Percentiles rank a stretch among this genome's conserved stretches.
Evolutionary conservation across 352 stramenopile species (phyloP).

Genomic region (Globisporangium iwayamae): DNA sequence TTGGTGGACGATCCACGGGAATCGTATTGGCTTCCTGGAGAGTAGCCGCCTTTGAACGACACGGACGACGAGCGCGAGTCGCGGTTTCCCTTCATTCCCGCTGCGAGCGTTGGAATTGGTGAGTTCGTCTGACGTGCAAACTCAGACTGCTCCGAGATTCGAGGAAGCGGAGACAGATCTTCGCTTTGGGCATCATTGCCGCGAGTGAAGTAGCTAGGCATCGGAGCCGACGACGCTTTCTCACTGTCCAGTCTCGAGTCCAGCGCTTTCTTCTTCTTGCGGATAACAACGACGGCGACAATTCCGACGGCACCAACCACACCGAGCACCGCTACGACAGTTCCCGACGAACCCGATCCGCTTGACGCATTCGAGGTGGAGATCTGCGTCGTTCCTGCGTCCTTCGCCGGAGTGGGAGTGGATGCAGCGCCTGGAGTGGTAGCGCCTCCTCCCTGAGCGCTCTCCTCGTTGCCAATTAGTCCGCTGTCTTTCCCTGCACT

Average conservation of each 20-base stretch:
- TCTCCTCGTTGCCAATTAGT: background rate
- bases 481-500: slow-evolving; percentile 1
- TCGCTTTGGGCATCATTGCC: slow-evolving; percentile 22
- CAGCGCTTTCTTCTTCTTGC: slow-evolving; percentile 37
- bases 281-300: slow-evolving; percentile 48
- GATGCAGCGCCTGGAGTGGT: slow-evolving; percentile 14
- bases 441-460: slow-evolving; percentile 1
- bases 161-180: slow-evolving; percentile 27
- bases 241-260: slow-evolving; percentile 41
- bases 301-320: slow-evolving; percentile 35
- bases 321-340: slow-evolving; percentile 48
- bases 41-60: slow-evolving; percentile 18
- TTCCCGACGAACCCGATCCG: slow-evolving; percentile 31
- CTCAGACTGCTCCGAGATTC: slow-evolving; percentile 7
- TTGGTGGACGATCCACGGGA: slow-evolving; percentile 1
- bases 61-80: slow-evolving; percentile 49
- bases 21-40: slow-evolving; percentile 14
- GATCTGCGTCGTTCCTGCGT: slow-evolving; percentile 13
- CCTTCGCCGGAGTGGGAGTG: background rate
- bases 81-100: slow-evolving; percentile 18
- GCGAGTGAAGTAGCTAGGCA: slow-evolving; percentile 37
- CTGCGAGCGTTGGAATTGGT: slow-evolving; percentile 43
- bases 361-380: slow-evolving; percentile 29
- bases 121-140: slow-evolving; percentile 24
- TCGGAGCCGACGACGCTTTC: slow-evolving; percentile 35